Conservation (phyloP, 192 early-diverging fungal genomes). For the Coemansia sp. region DNA sequence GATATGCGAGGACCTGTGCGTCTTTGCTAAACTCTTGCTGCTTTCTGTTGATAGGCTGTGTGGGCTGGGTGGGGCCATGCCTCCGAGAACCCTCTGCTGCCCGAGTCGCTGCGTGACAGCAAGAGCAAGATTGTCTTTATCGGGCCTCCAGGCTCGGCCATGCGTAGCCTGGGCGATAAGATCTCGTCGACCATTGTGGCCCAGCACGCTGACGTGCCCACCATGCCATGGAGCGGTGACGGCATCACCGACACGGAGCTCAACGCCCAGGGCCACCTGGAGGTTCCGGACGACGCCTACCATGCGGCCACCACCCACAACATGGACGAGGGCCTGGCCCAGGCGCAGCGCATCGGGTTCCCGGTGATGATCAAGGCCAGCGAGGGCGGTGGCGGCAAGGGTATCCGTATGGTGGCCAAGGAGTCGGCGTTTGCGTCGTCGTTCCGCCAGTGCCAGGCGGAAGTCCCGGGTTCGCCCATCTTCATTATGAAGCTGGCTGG, state of each 20-base stretch:
- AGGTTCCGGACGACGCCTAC: constrained; percentile 78
- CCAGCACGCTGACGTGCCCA: constrained; percentile 93
- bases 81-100: constrained; percentile 94
- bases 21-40: neutral
- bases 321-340: constrained; percentile 76
- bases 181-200: constrained; percentile 99
- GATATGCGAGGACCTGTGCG: neutral
- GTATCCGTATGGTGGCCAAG: constrained; percentile 89
- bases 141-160: constrained; percentile 92
- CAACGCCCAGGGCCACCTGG: constrained; percentile 67
- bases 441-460: constrained; percentile 85
- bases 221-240: constrained; percentile 90
- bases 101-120: constrained; percentile 79
- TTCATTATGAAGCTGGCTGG: constrained; percentile 98
- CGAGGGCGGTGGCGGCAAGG: constrained; percentile 98
- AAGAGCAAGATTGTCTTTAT: constrained; percentile 88
- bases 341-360: constrained; percentile 87
- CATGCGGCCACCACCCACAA: constrained; percentile 76
- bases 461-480: constrained; percentile 95
- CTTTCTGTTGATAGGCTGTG: constrained; percentile 6
- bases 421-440: constrained; percentile 64
- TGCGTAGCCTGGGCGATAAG: constrained; percentile 99
- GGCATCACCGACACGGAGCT: constrained; percentile 68
- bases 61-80: constrained; percentile 99
- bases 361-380: constrained; percentile 99